phyloP scores from a whole-genome alignment of 495 filamentous ascomycete genomes.

The Tuber indicum region DNA sequence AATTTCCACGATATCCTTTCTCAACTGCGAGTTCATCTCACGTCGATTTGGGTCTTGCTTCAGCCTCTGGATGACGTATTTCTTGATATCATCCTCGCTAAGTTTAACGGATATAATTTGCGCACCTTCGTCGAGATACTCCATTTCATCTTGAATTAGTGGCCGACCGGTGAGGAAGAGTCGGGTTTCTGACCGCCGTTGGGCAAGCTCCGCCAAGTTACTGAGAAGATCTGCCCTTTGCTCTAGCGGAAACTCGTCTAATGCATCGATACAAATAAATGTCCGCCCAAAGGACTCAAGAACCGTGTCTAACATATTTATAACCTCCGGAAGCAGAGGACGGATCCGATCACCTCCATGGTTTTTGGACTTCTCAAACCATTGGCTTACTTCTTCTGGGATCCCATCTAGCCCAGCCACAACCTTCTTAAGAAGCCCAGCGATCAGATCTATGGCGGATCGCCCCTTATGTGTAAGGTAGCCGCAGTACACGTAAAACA shows the following conservation, averaged over 20 bases:
- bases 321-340: neutral
- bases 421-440: neutral
- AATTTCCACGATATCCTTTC: neutral
- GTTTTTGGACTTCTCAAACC: neutral
- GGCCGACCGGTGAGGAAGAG: neutral
- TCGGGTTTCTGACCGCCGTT: neutral
- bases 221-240: neutral
- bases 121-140: neutral
- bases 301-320: neutral
- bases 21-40: neutral
- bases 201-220: neutral
- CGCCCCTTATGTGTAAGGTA: neutral
- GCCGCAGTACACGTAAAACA: neutral
- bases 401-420: neutral
- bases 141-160: neutral
- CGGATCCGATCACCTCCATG: neutral
- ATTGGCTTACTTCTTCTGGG: neutral
- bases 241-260: neutral
- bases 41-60: neutral
- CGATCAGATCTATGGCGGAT: neutral
- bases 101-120: neutral
- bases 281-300: neutral
- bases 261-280: neutral
- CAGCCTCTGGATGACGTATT: neutral
- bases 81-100: neutral